phyloP scores from a whole-genome alignment of 1,284 basidiomycete species.

The Waitea zeae region DNA sequence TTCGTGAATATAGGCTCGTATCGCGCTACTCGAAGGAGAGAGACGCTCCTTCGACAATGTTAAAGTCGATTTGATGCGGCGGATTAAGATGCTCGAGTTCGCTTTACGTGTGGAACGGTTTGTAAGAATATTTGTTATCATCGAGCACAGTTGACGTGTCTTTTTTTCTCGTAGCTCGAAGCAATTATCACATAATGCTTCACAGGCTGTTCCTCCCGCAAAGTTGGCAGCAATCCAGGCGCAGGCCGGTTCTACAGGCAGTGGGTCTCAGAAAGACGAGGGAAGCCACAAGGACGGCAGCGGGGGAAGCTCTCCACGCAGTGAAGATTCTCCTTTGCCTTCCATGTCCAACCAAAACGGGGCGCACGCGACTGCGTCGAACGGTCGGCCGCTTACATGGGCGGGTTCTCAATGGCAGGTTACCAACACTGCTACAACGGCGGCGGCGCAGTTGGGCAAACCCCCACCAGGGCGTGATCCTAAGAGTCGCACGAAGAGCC shows the following conservation, averaged over 20 bases:
- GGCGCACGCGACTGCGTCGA: slow-evolving; percentile 16
- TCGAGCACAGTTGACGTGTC: not conserved
- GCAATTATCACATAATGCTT: slow-evolving; percentile 6
- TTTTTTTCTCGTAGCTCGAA: slow-evolving; percentile 7
- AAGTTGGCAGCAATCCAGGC: slow-evolving; percentile 53
- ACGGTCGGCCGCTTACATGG: slow-evolving; percentile 38
- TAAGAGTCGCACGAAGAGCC: slow-evolving; percentile 83
- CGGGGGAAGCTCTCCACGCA: slow-evolving; percentile 61
- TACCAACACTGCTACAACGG: too few species aligned
- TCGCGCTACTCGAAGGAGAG: slow-evolving; percentile 95
- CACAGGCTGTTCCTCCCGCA: slow-evolving; percentile 10
- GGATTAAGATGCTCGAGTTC: slow-evolving; percentile 99
- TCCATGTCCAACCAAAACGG: slow-evolving; percentile 29
- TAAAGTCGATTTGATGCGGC: slow-evolving; percentile 86
- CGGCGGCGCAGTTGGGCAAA: too few species aligned
- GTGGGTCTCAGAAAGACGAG: slow-evolving; percentile 38
- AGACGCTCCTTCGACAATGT: slow-evolving; percentile 93
- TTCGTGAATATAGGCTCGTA: slow-evolving; percentile 52
- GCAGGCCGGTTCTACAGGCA: slow-evolving; percentile 9
- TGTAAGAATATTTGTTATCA: slow-evolving; percentile 12
- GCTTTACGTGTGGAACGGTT: slow-evolving; percentile 88
- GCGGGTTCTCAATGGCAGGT: slow-evolving; percentile 17
- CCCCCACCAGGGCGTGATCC: slow-evolving; percentile 72
- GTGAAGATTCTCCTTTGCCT: slow-evolving; percentile 36
- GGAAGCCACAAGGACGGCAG: slow-evolving; percentile 59